Base-by-base conservation (phyloP, 495 filamentous ascomycete genomes). In the Jackrogersella multiformis region DNA sequence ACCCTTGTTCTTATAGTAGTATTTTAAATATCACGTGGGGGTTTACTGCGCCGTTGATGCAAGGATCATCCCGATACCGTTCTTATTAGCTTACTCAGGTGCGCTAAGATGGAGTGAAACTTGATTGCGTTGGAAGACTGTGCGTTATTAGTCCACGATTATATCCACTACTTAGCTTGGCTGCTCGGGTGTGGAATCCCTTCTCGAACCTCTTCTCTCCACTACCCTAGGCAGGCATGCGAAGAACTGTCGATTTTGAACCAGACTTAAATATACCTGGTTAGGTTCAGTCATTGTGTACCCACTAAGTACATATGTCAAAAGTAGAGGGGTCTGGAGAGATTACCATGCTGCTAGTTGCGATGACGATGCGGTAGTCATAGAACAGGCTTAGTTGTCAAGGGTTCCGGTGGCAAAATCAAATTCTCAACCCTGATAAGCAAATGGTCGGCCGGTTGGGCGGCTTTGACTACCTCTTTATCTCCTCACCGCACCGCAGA, bases 101-200 rank as follows among this genome's bases (percentile, higher is more conserved):
- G 38, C 36, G 26, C 42, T 64, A 69, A 32, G 56, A 64, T 51
- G 51, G 56, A 61, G 30, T 57, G 61, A 70, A 70, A 70, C 67
- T 61, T 70, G 67, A 57, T 70, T 69, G 34, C 21, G 24, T 28
- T 55, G 9, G 36, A 53, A 28, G 23, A 28, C 44, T 35, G 38
- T 55, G 46, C 41, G 18, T 28, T 26, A 16, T 42, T 64, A 60
- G 38, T 69, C 13, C 49, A 38, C 35, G 35, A 44, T 45, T 53
- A 52, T 65, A 51, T 48, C 56, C 55, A 26, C 56, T 65, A 53
- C n/a, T n/a, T n/a, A n/a, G n/a, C n/a, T n/a, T n/a, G n/a, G n/a
- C n/a, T n/a, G 16, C 36, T 30, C 39, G 41, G 15, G 49, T 41
- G 41, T 18, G 61, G 52, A 39, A 13, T 26, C 30, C 51, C 42